Base-by-base conservation (phyloP, 306 rosid genomes). In the Acacia crassicarpa region DNA sequence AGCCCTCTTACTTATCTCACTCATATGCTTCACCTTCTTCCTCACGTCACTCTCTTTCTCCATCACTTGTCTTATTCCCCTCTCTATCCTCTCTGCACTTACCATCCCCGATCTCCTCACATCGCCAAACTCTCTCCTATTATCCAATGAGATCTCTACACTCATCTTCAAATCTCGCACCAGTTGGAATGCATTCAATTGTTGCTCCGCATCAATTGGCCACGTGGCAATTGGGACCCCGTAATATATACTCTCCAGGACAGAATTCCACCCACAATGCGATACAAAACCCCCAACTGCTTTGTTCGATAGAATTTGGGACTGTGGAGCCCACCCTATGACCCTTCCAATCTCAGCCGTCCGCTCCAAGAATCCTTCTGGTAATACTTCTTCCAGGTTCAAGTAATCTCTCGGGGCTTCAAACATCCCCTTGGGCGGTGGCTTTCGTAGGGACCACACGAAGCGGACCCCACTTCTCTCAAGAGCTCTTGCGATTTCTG, bases 1-100 rank as follows among this genome's bases (percentile, higher is more conserved):
- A 3, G 33, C 67, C 17, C 17, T 61, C 33, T 4, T 11, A 5
- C 67, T 61, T 17, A 61, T 10, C 67, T 61, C 67, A 61, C 67
- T 61, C 35, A 25, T 25, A 0, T 25, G 1, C 17, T 4, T 61
- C 67, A 61, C 67, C 16, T 25, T 61, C 67, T 61, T 25, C 17
- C 67, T 61, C 33, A 12, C 27, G 1, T 61, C 67, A 25, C 67
- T 25, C 16, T 61, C 35, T 12, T 12, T 25, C 62, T 82, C 84
- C 83, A 87, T 84, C 70, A 80, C 43, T 11, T 41, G 3, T 17
- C 58, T 72, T 13, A 61, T 61, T 4, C 17, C 35, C 13, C 12
- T 25, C 67, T 23, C 17, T 23, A 61, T 61, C 27, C 8, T 61
- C 67, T 23, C 67, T 12, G 35, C 67, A 61, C 67, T 61, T 61